Base-by-base conservation (phyloP, 2,329 filamentous ascomycete genomes). In the Pezicula neosporulosa region DNA sequence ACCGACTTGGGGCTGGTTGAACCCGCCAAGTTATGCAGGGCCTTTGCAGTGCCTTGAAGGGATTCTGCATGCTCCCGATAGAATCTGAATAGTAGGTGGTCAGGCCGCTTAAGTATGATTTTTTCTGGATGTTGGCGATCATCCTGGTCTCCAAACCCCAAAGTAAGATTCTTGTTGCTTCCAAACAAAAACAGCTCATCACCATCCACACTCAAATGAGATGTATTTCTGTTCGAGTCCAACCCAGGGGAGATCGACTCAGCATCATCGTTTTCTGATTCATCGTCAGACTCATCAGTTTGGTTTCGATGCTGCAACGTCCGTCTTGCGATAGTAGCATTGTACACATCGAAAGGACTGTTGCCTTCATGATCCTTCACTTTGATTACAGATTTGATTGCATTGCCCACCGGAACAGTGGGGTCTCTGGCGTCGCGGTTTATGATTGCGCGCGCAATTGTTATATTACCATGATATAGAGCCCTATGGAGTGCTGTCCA, bases 401-500 rank as follows among this genome's bases (percentile, higher is more conserved):
- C 75, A 13, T 77, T 79, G 21, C 77, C 74, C 6, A 82, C 81
- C 56, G 85, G 84, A 39, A 83, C 77, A 4, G 78, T 76, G 24
- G 78, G 78, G 62, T 65, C 77, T 3, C 71, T 76, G 58, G 79
- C 63, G 66, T 97, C 93, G 59, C 87, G 86, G 47, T 87, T 83
- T 57, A 99, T 76, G 30, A 99, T 83, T 18, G 90, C 76, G 44
- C 90, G 84, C 3, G 94, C 94, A 59, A 96, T 86, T 6, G 89
- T 85, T 47, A 94, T 83, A 64, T 97, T 97, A 44, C 93, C 93
- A 60, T 86, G 84, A 66, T 97, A 97, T 39, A 97, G 77, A 7
- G 92, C 90, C 61, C 94, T 83, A 66, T 99, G 94, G 37, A 99
- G 77, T 36, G 92, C 86, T 54, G 96, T 99, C 94, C 94, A 99